Evolutionary conservation across 805 yeast genomes (phyloP).

Genomic region (Ogataea nakhonphanomensis): DNA sequence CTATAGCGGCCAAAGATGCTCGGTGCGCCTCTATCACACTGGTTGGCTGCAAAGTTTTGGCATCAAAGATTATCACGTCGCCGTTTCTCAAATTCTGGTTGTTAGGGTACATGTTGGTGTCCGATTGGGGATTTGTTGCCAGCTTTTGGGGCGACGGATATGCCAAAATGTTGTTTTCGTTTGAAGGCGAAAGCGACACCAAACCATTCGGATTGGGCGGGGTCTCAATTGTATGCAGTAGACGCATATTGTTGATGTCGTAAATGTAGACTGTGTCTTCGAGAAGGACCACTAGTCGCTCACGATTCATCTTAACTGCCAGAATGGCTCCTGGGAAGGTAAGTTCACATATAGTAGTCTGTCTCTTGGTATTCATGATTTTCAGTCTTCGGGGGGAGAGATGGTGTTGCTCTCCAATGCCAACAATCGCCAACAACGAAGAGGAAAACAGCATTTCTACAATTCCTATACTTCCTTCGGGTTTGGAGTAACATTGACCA

Average conservation of each 20-base stretch:
- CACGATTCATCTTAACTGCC: constrained; percentile 76
- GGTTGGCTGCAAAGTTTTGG: constrained; percentile 70
- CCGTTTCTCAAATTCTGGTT: constrained; percentile 45
- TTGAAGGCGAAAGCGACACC: constrained; percentile 55
- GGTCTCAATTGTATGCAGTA: constrained; percentile 70
- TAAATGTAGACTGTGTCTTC: constrained; percentile 84
- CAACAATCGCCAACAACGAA: constrained; percentile 79
- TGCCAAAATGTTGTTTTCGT: constrained; percentile 54
- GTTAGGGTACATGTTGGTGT: constrained; percentile 10
- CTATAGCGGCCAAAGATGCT: constrained; percentile 66
- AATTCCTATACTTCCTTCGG: constrained; percentile 61
- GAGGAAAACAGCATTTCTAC: constrained; percentile 92
- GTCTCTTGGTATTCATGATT: constrained; percentile 74
- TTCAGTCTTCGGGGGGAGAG: constrained; percentile 81
- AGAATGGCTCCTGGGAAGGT: constrained; percentile 81
- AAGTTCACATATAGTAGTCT: constrained; percentile 76
- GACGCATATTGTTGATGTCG: constrained; percentile 85
- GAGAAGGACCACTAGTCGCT: constrained; percentile 75
- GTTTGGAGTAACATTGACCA: constrained; percentile 58
- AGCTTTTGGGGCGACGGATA: constrained; percentile 74
- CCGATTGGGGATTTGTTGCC: constrained; percentile 22
- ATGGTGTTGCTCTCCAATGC: constrained; percentile 70
- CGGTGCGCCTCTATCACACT: constrained; percentile 91
- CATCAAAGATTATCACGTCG: constrained; percentile 79
- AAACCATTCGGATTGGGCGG: constrained; percentile 57